These are phyloP conservation scores for Schrenkiella parvula DNA, from an alignment of 345 rosid genomes.

Conservation along the genomic window DNA sequence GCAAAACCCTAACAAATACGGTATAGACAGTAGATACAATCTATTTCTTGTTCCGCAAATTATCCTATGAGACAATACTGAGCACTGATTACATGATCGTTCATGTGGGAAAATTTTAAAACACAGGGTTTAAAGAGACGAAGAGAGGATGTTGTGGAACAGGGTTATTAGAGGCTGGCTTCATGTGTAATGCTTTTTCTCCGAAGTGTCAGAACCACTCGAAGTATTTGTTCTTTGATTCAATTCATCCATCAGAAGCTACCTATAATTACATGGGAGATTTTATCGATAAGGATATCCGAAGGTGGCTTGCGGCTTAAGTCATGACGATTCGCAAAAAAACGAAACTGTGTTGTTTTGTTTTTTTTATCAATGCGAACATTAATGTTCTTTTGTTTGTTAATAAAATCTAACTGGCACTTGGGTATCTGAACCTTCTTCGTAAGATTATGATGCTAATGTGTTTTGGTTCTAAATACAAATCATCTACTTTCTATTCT, in stretches of 20 bases:
- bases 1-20: conserved; percentile 41
- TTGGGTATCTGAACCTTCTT: neutral
- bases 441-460: conserved; percentile 5
- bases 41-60: neutral
- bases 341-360: neutral
- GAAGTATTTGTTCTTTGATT: conserved; percentile 46
- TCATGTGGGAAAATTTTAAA: neutral
- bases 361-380: neutral
- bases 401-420: neutral
- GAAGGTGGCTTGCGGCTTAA: neutral
- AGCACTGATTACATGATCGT: neutral
- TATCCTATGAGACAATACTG: neutral
- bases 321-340: neutral
- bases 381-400: neutral
- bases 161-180: conserved; percentile 33
- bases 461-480: conserved; percentile 9
- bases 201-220: conserved; percentile 34
- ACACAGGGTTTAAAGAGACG: conserved; percentile 45
- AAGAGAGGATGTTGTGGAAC: conserved; percentile 49
- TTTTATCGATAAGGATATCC: neutral
- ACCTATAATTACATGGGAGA: conserved; percentile 28
- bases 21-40: conserved; percentile 12
- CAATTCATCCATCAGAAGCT: conserved; percentile 46
- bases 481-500: conserved; percentile 22
- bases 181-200: conserved; percentile 36